These are phyloP conservation scores for Phialophora verrucosa DNA, from an alignment of 2,329 filamentous ascomycete species.

Conservation along the genomic window DNA sequence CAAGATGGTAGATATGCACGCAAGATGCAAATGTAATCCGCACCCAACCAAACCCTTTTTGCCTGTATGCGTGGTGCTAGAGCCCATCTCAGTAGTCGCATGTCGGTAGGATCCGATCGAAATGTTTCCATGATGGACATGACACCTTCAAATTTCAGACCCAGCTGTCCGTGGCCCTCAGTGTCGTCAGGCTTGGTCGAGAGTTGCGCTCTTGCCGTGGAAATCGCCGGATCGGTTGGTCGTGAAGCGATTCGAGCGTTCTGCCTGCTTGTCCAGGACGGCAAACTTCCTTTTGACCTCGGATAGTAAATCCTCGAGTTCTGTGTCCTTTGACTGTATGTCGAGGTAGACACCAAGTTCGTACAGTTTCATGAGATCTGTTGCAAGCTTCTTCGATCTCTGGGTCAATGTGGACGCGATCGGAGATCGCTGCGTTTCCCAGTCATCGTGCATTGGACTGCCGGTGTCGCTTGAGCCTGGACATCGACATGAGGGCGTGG, in stretches of 20 bases:
- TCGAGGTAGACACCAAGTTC: slow-evolving; percentile 10
- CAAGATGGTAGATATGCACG: no score
- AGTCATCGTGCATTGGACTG: background rate
- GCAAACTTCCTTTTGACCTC: slow-evolving; percentile 5
- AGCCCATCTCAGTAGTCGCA: no score
- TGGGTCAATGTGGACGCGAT: slow-evolving; percentile 6
- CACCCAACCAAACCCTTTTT: no score
- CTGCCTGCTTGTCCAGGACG: background rate
- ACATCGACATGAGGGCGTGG: background rate
- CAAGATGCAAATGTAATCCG: no score
- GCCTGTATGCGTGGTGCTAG: no score
- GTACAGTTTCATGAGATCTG: slow-evolving; percentile 8
- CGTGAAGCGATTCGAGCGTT: background rate
- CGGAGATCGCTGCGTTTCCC: slow-evolving; percentile 5
- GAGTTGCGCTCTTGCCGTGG: no score
- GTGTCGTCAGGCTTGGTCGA: no score
- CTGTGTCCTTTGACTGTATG: slow-evolving; percentile 8
- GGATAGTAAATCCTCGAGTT: slow-evolving; percentile 3
- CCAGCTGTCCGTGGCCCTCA: no score
- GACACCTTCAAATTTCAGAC: no score
- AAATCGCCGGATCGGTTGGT: background rate
- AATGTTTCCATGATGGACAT: no score
- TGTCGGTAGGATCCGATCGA: no score
- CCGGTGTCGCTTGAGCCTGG: background rate
- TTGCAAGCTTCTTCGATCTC: slow-evolving; percentile 9